Conservation (phyloP, 768 basidiomycete genomes). For the Lentinula lateritia region DNA sequence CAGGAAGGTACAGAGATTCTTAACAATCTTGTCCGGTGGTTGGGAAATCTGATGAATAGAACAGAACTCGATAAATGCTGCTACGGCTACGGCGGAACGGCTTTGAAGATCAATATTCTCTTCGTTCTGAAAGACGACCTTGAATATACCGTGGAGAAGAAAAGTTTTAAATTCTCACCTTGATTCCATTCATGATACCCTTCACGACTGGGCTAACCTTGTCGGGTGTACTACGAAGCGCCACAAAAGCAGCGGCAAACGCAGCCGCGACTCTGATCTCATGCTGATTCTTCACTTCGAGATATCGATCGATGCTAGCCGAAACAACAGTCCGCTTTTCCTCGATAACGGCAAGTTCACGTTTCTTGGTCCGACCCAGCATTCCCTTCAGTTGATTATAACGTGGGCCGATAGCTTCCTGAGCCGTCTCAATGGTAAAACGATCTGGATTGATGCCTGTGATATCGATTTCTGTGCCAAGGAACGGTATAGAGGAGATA, state of each 20-base stretch:
- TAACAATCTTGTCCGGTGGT: constrained; percentile 93
- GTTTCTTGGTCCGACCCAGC: constrained; percentile 74
- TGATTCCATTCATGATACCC: constrained; percentile 96
- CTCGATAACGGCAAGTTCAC: constrained; percentile 62
- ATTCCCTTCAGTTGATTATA: constrained; percentile 72
- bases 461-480: constrained; percentile 76
- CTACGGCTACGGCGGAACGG: constrained; percentile 82
- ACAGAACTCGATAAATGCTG: constrained; percentile 85
- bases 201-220: constrained; percentile 97
- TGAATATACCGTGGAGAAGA: background rate
- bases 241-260: constrained; percentile 87
- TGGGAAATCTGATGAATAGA: constrained; percentile 65
- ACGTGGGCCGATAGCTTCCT: constrained; percentile 60
- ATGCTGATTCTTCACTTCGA: constrained; percentile 76
- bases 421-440: constrained; percentile 79
- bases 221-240: constrained; percentile 79
- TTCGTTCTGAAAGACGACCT: constrained; percentile 53
- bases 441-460: constrained; percentile 55
- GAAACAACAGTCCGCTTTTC: constrained; percentile 72
- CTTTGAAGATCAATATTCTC: constrained; percentile 84
- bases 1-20: constrained; percentile 94
- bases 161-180: constrained; percentile 43
- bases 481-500: constrained; percentile 67
- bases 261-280: constrained; percentile 86
- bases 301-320: constrained; percentile 71